A percentile compares a stretch with the other conserved stretches of the same genome.
Conservation (phyloP, 75 land plant species). For the Cunninghamia lanceolata region DNA sequence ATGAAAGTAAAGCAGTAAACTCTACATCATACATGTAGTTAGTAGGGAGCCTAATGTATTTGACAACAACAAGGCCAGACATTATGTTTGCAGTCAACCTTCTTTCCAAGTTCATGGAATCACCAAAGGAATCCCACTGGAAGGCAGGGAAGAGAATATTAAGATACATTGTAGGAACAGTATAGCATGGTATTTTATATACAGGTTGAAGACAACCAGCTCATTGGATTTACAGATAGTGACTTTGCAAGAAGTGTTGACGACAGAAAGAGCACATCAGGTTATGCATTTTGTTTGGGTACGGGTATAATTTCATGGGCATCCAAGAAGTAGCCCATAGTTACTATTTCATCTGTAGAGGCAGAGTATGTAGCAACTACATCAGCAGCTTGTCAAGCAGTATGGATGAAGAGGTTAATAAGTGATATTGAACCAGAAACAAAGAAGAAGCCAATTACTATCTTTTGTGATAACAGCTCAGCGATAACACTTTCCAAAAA, state of each 20-base stretch:
- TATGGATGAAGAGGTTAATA: no score
- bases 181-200: constrained; percentile 2
- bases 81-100: background rate
- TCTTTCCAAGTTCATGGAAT: background rate
- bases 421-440: no score
- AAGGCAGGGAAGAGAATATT: constrained; percentile 17
- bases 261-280: no score
- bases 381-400: no score
- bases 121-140: constrained; percentile 14
- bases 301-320: no score
- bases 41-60: constrained; percentile 9
- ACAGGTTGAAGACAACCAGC: background rate
- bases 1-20: no score
- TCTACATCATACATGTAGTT: constrained; percentile 1
- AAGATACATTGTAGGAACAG: constrained; percentile 12
- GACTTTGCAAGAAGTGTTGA: no score
- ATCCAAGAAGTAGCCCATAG: no score
- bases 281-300: constrained; percentile 16
- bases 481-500: background rate
- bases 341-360: no score
- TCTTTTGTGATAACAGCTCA: no score
- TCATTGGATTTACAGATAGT: constrained; percentile 12
- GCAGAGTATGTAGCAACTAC: no score
- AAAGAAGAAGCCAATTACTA: no score
- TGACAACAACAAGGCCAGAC: background rate